Percentiles rank a stretch among this genome's conserved stretches.
Conservation (phyloP, 192 early-diverging fungal genomes). For the Glomus cerebriforme region DNA sequence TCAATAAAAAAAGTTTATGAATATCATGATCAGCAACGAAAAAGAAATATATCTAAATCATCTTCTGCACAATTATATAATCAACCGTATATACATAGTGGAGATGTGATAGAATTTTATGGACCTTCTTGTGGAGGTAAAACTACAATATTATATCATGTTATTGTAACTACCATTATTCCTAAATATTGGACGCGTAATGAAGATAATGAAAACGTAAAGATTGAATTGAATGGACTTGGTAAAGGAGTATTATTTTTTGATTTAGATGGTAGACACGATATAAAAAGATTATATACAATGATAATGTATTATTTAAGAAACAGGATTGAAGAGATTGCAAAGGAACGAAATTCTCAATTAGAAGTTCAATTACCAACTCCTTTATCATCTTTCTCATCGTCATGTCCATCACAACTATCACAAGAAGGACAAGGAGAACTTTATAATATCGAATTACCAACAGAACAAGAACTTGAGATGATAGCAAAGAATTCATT, state of each 20-base stretch:
- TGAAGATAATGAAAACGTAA: neutral
- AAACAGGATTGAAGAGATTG: neutral
- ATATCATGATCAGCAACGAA: neutral
- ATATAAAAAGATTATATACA: constrained; percentile 18
- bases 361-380: neutral
- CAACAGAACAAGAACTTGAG: constrained; percentile 23
- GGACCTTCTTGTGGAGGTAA: constrained; percentile 29
- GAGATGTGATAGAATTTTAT: constrained; percentile 32
- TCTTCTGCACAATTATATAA: neutral
- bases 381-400: neutral
- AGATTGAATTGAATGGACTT: constrained; percentile 6
- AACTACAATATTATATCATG: constrained; percentile 19
- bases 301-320: constrained; percentile 17
- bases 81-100: neutral
- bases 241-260: constrained; percentile 28
- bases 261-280: constrained; percentile 27
- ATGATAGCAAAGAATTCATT: neutral
- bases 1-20: neutral
- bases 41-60: neutral
- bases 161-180: constrained; percentile 19
- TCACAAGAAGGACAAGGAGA: neutral
- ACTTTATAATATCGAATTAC: neutral
- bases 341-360: constrained; percentile 4
- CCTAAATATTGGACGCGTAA: constrained; percentile 18
- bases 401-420: neutral